A percentile compares a stretch with the other conserved stretches of the same genome.
Evolutionary conservation across 129 eudicot species (phyloP).

Genomic region (Daucus carota): DNA sequence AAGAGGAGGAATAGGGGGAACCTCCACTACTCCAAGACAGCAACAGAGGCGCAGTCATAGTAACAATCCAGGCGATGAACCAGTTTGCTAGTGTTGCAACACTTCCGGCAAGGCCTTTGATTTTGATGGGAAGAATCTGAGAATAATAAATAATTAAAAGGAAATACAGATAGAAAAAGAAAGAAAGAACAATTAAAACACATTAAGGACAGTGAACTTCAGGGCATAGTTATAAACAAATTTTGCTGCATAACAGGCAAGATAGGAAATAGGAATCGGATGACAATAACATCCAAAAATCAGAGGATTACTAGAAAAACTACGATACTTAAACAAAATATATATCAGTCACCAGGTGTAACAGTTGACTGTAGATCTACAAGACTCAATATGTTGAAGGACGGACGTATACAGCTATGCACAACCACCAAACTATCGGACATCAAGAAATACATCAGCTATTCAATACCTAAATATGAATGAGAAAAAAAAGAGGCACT

Average conservation of each 20-base stretch:
- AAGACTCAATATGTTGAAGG: neutral
- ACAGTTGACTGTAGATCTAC: neutral
- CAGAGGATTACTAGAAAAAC: neutral
- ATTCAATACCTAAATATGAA: neutral
- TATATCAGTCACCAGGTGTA: neutral
- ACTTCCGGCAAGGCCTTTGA: slow-evolving; percentile 94
- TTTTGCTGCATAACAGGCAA: neutral
- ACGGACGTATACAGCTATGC: neutral
- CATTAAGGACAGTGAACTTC: neutral
- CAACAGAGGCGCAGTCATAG: slow-evolving; percentile 74
- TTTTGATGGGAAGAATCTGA: slow-evolving; percentile 76
- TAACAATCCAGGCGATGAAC: slow-evolving; percentile 65
- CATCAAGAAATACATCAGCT: neutral
- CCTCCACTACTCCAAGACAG: slow-evolving; percentile 91
- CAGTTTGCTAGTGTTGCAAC: slow-evolving; percentile 75
- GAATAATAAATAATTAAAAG: neutral
- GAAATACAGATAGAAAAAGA: neutral
- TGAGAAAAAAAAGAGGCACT: neutral
- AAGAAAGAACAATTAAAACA: neutral
- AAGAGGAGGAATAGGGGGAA: slow-evolving; percentile 19
- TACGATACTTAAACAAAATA: neutral
- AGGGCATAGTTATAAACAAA: neutral
- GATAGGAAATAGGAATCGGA: neutral
- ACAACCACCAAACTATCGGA: neutral
- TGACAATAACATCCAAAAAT: neutral